A percentile compares a stretch with the other conserved stretches of the same genome.
phyloP scores from a whole-genome alignment of 768 basidiomycete genomes.

The Kwoniella europaea region DNA sequence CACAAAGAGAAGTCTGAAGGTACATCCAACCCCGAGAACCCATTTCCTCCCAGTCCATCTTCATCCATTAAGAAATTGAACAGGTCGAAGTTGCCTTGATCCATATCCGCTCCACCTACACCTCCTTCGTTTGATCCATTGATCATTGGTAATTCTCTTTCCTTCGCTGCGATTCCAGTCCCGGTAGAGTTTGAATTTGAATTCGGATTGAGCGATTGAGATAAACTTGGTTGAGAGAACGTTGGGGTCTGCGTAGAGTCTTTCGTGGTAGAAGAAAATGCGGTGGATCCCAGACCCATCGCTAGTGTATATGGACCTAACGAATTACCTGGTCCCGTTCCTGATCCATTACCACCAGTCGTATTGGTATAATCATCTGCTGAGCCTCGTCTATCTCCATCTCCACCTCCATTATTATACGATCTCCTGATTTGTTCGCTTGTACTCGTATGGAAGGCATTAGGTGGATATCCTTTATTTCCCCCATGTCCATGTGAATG shows the following conservation, averaged over 20 bases:
- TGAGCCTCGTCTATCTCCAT: not conserved
- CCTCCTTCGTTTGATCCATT: conserved; percentile 15
- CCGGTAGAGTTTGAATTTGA: not conserved
- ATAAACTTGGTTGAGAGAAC: not conserved
- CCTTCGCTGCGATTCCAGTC: not conserved
- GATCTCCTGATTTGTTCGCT: not conserved
- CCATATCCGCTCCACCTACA: conserved; percentile 6
- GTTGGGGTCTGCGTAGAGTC: not conserved
- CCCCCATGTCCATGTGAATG: conserved; percentile 1
- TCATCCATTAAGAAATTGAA: conserved; percentile 53
- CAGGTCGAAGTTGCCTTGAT: conserved; percentile 40
- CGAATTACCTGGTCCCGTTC: not conserved
- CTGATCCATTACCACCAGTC: not conserved
- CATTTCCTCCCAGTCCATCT: conserved; percentile 45
- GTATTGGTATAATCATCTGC: not conserved
- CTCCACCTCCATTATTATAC: not conserved
- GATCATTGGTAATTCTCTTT: conserved; percentile 12
- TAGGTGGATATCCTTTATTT: conserved; percentile 30
- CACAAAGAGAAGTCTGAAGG: conserved; percentile 32
- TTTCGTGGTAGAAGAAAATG: conserved; percentile 2
- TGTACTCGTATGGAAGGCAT: conserved; percentile 17
- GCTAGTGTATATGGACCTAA: conserved; percentile 7
- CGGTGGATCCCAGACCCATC: not conserved
- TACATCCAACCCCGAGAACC: conserved; percentile 29
- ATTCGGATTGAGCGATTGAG: not conserved